A percentile compares a stretch with the other conserved stretches of the same genome.
phyloP scores from a whole-genome alignment of 2,329 filamentous ascomycete genomes.

The Bipolaris oryzae region DNA sequence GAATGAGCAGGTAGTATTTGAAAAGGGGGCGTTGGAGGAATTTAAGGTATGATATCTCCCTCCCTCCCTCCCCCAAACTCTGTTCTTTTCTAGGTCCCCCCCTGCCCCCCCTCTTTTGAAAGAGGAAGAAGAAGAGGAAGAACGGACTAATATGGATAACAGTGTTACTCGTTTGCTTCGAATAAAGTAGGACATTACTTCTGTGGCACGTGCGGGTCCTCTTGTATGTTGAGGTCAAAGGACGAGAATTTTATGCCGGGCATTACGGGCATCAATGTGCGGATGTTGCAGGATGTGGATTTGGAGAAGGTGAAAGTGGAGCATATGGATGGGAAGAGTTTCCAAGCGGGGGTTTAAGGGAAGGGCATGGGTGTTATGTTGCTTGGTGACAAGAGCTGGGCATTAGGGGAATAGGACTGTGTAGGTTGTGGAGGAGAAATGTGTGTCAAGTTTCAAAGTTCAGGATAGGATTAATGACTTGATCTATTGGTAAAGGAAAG shows the following conservation, averaged over 20 bases:
- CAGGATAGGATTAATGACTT: not conserved
- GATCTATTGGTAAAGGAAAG: conserved; percentile 1
- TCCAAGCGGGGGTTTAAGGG: not conserved
- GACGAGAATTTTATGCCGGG: conserved; percentile 24
- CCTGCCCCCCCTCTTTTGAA: too few relatives aligned
- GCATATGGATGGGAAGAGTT: conserved; percentile 33
- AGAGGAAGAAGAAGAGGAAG: too few relatives aligned
- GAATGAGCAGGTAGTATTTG: not conserved
- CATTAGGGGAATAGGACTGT: too few relatives aligned
- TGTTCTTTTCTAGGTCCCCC: too few relatives aligned
- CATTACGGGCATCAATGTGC: conserved; percentile 8
- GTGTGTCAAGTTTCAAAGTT: not conserved
- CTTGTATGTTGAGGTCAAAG: conserved; percentile 27
- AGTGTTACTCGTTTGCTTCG: conserved; percentile 36
- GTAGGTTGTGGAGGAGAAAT: not conserved
- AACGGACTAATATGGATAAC: not conserved
- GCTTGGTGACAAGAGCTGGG: too few relatives aligned
- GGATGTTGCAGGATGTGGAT: conserved; percentile 37
- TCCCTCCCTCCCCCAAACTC: too few relatives aligned
- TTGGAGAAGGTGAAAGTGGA: conserved; percentile 32
- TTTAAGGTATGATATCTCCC: not conserved
- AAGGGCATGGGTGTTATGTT: too few relatives aligned
- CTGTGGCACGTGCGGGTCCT: conserved; percentile 40
- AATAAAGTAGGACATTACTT: conserved; percentile 35
- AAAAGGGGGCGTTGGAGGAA: not conserved